phyloP scores from a whole-genome alignment of 116 monocot genomes.

The Dioscorea cayenensis region DNA sequence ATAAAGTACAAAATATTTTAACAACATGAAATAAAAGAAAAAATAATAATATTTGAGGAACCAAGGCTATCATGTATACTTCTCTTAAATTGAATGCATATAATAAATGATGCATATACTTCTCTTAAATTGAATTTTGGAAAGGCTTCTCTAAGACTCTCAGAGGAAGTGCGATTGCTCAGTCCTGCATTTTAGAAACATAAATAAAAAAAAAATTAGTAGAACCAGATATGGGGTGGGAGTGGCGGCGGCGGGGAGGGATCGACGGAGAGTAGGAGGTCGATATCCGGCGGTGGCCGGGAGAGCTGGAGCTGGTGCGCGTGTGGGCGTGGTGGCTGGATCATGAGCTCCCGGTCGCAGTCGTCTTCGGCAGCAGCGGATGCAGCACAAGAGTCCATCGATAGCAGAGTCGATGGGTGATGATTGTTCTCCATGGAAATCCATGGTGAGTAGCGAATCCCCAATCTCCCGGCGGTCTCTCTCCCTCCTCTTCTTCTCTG shows the following conservation, averaged over 20 bases:
- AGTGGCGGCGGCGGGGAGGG: conserved; percentile 24
- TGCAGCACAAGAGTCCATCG: conserved; percentile 48
- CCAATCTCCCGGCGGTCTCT: conserved; percentile 29
- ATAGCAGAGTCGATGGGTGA: conserved; percentile 58
- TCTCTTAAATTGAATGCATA: too few species aligned
- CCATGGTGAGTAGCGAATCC: conserved; percentile 51
- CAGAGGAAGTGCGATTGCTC: too few species aligned
- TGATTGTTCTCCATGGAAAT: conserved; percentile 71
- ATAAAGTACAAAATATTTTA: too few species aligned
- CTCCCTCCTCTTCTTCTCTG: conserved; percentile 1
- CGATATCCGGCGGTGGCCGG: conserved; percentile 70
- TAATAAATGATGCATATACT: too few species aligned
- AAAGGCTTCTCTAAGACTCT: too few species aligned
- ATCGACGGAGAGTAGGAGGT: conserved; percentile 57
- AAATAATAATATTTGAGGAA: too few species aligned
- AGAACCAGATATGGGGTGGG: not conserved
- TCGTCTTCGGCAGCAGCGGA: conserved; percentile 13
- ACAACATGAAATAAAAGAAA: too few species aligned
- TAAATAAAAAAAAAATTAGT: too few species aligned
- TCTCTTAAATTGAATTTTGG: too few species aligned
- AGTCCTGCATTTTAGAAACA: too few species aligned
- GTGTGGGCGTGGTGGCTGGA: conserved; percentile 9
- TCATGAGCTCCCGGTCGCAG: conserved; percentile 27
- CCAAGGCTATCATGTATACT: too few species aligned
- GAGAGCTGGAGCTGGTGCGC: conserved; percentile 14